phyloP scores from a whole-genome alignment of 2,329 filamentous ascomycete species.

The Trichocomaceae sp. region DNA sequence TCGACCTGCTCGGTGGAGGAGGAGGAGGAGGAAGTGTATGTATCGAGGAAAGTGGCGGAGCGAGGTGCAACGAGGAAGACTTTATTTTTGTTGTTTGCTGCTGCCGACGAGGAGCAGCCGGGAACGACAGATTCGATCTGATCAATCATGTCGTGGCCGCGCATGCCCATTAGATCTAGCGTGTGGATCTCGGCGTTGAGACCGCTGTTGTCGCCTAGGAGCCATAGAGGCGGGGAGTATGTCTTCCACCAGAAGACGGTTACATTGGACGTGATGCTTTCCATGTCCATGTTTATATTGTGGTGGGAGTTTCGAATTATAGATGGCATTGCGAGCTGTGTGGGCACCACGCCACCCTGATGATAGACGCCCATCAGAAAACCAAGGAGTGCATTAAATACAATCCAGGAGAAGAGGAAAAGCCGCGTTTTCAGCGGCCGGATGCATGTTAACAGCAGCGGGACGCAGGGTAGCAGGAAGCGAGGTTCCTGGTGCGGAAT shows the following conservation, averaged over 20 bases:
- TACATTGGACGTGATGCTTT: constrained; percentile 15
- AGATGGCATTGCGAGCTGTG: constrained; percentile 41
- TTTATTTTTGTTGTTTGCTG: neutral
- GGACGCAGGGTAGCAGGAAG: constrained; percentile 47
- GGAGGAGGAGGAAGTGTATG: too few species aligned
- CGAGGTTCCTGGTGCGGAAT: constrained; percentile 49
- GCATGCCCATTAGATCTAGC: constrained; percentile 45
- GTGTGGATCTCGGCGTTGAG: constrained; percentile 33
- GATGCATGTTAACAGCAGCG: constrained; percentile 46
- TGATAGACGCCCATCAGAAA: constrained; percentile 49
- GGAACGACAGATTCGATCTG: constrained; percentile 32
- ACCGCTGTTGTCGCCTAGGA: constrained; percentile 37
- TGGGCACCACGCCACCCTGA: constrained; percentile 47
- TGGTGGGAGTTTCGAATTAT: constrained; percentile 23
- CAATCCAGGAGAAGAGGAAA: constrained; percentile 41
- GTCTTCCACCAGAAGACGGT: constrained; percentile 51
- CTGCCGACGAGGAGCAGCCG: constrained; percentile 18
- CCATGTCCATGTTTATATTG: neutral
- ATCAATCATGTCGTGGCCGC: constrained; percentile 34
- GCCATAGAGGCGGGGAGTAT: constrained; percentile 47
- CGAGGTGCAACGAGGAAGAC: constrained; percentile 42
- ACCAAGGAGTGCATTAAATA: constrained; percentile 45
- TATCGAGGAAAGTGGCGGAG: constrained; percentile 39
- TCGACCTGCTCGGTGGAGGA: constrained; percentile 13
- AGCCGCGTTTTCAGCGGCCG: constrained; percentile 34